Evolutionary conservation across 2,329 filamentous ascomycete species (phyloP).

Genomic region (Xylaria sp.): DNA sequence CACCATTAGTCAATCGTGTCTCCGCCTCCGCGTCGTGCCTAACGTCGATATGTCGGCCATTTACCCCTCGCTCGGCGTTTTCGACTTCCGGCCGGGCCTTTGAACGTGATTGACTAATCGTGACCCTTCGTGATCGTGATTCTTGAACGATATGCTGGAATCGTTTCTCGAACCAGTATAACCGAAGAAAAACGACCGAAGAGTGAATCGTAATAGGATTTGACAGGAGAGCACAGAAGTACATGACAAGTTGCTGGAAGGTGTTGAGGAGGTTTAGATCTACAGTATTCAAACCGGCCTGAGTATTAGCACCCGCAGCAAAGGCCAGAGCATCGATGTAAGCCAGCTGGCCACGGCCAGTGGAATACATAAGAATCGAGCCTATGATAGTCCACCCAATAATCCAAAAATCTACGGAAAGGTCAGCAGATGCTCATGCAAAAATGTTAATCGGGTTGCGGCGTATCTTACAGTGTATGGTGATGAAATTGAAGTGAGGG

Average conservation of each 20-base stretch:
- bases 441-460: neutral
- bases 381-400: conserved; percentile 73
- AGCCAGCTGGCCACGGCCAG: conserved; percentile 60
- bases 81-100: conserved; percentile 51
- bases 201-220: conserved; percentile 87
- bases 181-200: conserved; percentile 85
- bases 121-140: conserved; percentile 68
- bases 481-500: conserved; percentile 81
- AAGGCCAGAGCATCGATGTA: conserved; percentile 94
- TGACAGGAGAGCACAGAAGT: conserved; percentile 71
- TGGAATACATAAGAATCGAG: conserved; percentile 76
- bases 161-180: conserved; percentile 98
- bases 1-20: conserved; percentile 66
- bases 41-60: conserved; percentile 68
- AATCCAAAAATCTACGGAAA: conserved; percentile 73
- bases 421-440: conserved; percentile 21
- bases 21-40: conserved; percentile 62
- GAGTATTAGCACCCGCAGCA: conserved; percentile 82
- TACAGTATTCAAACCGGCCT: conserved; percentile 88
- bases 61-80: conserved; percentile 66
- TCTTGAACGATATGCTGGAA: conserved; percentile 85
- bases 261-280: conserved; percentile 71
- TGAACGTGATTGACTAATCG: conserved; percentile 66
- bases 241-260: conserved; percentile 76
- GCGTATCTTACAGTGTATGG: conserved; percentile 70